Conservation (phyloP, 2,329 filamentous ascomycete genomes). For the Ceratocystis harringtonii region DNA sequence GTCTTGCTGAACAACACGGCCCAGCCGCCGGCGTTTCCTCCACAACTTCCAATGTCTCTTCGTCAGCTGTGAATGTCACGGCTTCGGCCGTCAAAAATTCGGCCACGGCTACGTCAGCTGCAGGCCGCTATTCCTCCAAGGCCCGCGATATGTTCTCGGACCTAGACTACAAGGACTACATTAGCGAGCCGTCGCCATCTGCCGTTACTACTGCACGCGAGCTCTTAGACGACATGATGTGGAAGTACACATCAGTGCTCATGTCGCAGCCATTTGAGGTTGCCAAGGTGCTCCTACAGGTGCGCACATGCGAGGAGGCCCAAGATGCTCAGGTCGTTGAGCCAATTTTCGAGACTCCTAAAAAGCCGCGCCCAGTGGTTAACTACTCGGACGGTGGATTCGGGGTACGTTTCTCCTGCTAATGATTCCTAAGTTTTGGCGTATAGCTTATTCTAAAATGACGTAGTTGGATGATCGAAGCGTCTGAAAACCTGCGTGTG, state of each 20-base stretch:
- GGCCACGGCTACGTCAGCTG: constrained; percentile 10
- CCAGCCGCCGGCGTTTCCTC: constrained; percentile 26
- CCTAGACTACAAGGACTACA: constrained; percentile 80
- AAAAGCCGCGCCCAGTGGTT: constrained; percentile 13
- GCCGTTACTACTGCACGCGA: constrained; percentile 54
- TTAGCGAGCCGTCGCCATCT: constrained; percentile 61
- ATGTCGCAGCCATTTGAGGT: constrained; percentile 95
- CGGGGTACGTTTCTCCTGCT: constrained; percentile 11
- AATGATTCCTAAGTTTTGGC: not conserved
- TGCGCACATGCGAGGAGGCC: constrained; percentile 28
- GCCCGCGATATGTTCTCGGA: constrained; percentile 80
- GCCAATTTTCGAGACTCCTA: constrained; percentile 16
- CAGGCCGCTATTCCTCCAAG: constrained; percentile 37
- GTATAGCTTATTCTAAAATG: not conserved
- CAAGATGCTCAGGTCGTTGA: constrained; percentile 15
- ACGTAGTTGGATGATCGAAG: no score
- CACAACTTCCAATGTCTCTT: constrained; percentile 32
- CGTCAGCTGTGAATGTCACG: constrained; percentile 24
- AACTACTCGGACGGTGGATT: constrained; percentile 13
- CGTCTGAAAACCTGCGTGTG: no score
- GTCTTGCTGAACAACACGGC: constrained; percentile 31
- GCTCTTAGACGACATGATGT: constrained; percentile 69
- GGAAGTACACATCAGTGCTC: constrained; percentile 81
- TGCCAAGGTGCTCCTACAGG: constrained; percentile 82
- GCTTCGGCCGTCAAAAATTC: constrained; percentile 32